Conservation (phyloP, 2,329 filamentous ascomycete species). For the Botryotinia calthae region DNA sequence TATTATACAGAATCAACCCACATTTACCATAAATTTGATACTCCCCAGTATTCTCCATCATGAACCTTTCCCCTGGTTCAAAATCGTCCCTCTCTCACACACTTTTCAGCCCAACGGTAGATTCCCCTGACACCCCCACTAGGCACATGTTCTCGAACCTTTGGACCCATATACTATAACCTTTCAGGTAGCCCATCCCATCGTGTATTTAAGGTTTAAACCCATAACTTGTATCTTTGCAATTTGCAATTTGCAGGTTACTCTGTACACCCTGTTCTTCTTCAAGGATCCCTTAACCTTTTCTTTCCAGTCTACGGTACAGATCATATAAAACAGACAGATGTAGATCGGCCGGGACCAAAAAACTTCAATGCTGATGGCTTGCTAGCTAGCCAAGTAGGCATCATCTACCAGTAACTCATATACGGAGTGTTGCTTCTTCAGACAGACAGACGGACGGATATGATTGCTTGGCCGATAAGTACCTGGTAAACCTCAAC, state of each 20-base stretch:
- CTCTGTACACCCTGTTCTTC: not conserved
- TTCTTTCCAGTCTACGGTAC: not conserved
- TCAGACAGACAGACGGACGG: not conserved
- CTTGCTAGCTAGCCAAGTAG: slow-evolving; percentile 8
- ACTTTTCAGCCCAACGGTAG: slow-evolving; percentile 13
- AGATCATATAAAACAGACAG: not conserved
- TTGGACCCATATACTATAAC: not conserved
- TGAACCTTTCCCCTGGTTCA: slow-evolving; percentile 13
- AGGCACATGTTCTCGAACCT: slow-evolving; percentile 5
- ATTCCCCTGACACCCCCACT: slow-evolving; percentile 11
- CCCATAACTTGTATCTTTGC: slow-evolving; percentile 1
- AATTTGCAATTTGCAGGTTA: not conserved
- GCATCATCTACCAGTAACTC: slow-evolving; percentile 2
- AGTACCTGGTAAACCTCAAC: not conserved
- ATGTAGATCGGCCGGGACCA: not conserved
- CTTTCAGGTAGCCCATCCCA: not conserved
- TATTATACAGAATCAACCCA: not conserved
- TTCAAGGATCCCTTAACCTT: slow-evolving; percentile 3
- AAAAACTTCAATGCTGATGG: slow-evolving; percentile 4
- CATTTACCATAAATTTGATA: not conserved
- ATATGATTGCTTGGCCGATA: not conserved
- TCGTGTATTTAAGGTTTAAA: slow-evolving; percentile 13
- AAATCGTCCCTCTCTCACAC: not conserved
- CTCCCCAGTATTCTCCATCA: slow-evolving; percentile 4
- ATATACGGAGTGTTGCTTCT: not conserved